Evolutionary conservation across 176 grass and related monocot species (phyloP).

Genomic region (Eleusine coracana): DNA sequence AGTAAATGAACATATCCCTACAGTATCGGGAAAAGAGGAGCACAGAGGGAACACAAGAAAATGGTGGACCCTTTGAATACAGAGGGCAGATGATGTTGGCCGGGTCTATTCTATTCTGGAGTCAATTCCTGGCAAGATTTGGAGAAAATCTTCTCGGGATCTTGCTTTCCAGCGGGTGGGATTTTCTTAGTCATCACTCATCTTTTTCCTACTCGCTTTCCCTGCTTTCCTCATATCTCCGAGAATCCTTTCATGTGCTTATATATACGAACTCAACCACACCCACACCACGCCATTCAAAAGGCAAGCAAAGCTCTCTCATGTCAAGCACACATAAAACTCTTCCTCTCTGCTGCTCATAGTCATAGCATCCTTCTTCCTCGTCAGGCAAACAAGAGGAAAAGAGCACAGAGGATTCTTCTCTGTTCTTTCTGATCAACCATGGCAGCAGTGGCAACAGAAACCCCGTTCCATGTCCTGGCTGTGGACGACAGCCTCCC

Average conservation of each 20-base stretch:
- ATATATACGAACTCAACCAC: slow-evolving; percentile 33
- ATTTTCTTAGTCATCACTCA: slow-evolving; percentile 56
- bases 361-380: background rate
- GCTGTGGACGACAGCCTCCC: slow-evolving; percentile 84
- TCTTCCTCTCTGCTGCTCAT: slow-evolving; percentile 22
- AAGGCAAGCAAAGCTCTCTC: slow-evolving; percentile 5
- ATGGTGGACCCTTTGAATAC: slow-evolving; percentile 47
- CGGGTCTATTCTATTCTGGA: slow-evolving; percentile 18
- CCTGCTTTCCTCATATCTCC: slow-evolving; percentile 40
- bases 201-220: background rate
- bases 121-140: slow-evolving; percentile 79
- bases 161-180: slow-evolving; percentile 68
- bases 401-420: background rate
- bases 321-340: slow-evolving; percentile 27
- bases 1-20: background rate
- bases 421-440: slow-evolving; percentile 1
- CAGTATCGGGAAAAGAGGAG: background rate
- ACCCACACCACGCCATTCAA: slow-evolving; percentile 42
- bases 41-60: slow-evolving; percentile 28
- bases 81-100: background rate
- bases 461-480: slow-evolving; percentile 71
- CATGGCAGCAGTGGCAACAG: slow-evolving; percentile 57
- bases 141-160: slow-evolving; percentile 74
- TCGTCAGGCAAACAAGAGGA: background rate
- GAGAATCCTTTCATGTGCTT: slow-evolving; percentile 53